Percentiles rank a stretch among this genome's conserved stretches.
These are phyloP conservation scores for Calocybe indica DNA, from an alignment of 768 basidiomycete genomes.

Conservation along the genomic window DNA sequence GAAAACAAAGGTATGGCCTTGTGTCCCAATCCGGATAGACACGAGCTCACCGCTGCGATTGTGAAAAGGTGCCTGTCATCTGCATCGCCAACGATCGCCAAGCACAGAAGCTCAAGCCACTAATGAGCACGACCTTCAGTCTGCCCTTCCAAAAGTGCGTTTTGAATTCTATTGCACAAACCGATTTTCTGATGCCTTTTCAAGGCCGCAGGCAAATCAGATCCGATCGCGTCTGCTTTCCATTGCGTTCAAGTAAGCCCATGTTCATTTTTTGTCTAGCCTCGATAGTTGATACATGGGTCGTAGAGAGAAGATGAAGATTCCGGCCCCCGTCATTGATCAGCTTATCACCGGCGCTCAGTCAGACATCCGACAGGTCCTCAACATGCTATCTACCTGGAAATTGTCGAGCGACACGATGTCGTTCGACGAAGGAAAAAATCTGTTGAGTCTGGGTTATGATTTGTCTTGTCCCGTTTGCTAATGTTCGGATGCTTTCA, in stretches of 20 bases:
- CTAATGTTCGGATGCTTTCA: slow-evolving; percentile 20
- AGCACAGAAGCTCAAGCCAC: slow-evolving; percentile 88
- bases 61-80: slow-evolving; percentile 82
- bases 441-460: slow-evolving; percentile 52
- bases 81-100: slow-evolving; percentile 92
- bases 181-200: slow-evolving; percentile 6
- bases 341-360: slow-evolving; percentile 85
- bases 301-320: slow-evolving; percentile 82
- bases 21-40: background rate
- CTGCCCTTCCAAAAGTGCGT: slow-evolving; percentile 75
- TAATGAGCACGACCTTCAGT: slow-evolving; percentile 63
- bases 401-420: slow-evolving; percentile 76
- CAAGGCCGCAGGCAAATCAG: slow-evolving; percentile 68
- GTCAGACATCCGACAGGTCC: slow-evolving; percentile 93
- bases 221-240: slow-evolving; percentile 86
- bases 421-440: slow-evolving; percentile 89
- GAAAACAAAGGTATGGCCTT: slow-evolving; percentile 68
- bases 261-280: background rate
- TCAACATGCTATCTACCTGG: slow-evolving; percentile 99
- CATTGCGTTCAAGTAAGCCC: slow-evolving; percentile 80
- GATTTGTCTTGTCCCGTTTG: background rate
- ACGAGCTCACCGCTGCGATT: background rate
- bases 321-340: slow-evolving; percentile 89
- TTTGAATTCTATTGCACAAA: background rate
- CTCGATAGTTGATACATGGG: background rate